These are phyloP conservation scores for Myxozyma neotropica DNA, from an alignment of 805 yeast species.

Conservation along the genomic window DNA sequence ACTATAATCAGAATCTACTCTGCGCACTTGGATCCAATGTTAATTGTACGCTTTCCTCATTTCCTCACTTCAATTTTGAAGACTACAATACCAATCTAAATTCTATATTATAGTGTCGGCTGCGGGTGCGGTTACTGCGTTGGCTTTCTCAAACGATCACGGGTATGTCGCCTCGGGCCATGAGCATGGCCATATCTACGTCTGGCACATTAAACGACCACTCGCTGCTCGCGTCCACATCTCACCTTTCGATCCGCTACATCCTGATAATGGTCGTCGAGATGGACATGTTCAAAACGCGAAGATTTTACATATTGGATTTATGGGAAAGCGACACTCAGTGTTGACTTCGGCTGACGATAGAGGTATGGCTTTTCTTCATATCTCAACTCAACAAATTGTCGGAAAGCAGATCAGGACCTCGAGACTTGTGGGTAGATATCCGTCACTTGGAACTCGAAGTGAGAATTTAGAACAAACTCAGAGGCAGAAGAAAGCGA, in stretches of 20 bases:
- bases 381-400: conserved; percentile 62
- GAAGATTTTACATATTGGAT: conserved; percentile 50
- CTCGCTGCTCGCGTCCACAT: conserved; percentile 41
- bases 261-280: conserved; percentile 22
- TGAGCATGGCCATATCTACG: conserved; percentile 59
- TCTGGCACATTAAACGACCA: conserved; percentile 63
- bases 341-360: conserved; percentile 58
- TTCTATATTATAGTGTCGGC: conserved; percentile 38
- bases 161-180: conserved; percentile 70
- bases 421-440: conserved; percentile 56
- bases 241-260: conserved; percentile 36
- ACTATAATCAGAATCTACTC: conserved; percentile 62
- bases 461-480: conserved; percentile 17
- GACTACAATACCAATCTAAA: neutral
- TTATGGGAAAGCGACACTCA: conserved; percentile 57
- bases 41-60: conserved; percentile 12
- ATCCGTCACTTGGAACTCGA: conserved; percentile 40
- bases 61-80: neutral
- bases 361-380: conserved; percentile 61
- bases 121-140: conserved; percentile 54
- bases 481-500: conserved; percentile 30
- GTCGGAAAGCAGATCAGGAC: conserved; percentile 54
- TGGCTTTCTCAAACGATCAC: conserved; percentile 69
- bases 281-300: conserved; percentile 48
- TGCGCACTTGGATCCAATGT: conserved; percentile 46